Conservation (phyloP, 495 filamentous ascomycete genomes). For the Talaromyces stipitatus region DNA sequence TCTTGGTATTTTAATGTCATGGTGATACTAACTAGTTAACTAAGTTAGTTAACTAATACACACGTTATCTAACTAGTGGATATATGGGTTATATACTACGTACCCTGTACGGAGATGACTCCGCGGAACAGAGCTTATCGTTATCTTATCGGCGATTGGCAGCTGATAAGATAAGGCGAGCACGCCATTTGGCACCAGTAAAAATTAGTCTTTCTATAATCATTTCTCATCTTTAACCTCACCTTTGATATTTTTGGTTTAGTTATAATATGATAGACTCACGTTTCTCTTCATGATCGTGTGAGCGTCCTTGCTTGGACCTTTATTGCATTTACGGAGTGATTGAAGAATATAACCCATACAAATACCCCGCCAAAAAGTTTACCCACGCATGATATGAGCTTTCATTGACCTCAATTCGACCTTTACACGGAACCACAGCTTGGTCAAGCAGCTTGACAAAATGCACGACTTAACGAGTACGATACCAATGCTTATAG, state of each 20-base stretch:
- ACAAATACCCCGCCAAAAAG: background rate
- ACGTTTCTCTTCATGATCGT: background rate
- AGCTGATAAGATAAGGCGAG: background rate
- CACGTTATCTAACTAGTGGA: no score
- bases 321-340: background rate
- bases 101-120: background rate
- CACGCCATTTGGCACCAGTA: background rate
- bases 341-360: background rate
- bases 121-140: background rate
- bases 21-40: no score
- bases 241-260: background rate
- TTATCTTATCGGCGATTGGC: background rate
- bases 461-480: background rate
- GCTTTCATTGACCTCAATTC: background rate
- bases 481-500: constrained; percentile 58
- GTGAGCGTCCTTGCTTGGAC: background rate
- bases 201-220: background rate
- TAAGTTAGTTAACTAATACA: no score
- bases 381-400: background rate
- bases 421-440: background rate
- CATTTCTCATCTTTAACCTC: background rate
- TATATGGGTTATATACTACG: no score
- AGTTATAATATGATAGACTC: background rate
- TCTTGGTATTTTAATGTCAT: background rate
- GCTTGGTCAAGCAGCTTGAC: background rate